Conservation (phyloP, 441 rosid genomes). For the Erysimum cheiri region DNA sequence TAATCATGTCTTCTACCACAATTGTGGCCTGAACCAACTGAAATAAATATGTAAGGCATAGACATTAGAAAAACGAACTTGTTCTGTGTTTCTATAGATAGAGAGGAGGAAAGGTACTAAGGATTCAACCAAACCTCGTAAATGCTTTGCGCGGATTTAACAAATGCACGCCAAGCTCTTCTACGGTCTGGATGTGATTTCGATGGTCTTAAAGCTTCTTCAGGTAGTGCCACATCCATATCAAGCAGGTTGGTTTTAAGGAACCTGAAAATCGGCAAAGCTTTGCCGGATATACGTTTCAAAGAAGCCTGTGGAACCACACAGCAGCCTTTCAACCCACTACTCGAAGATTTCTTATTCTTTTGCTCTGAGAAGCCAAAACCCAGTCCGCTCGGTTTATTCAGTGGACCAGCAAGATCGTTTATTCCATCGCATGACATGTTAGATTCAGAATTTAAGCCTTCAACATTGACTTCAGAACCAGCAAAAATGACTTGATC, state of each 20-base stretch:
- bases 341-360: constrained; percentile 49
- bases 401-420: constrained; percentile 42
- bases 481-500: constrained; percentile 47
- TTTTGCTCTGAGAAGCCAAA: constrained; percentile 52
- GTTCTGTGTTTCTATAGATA: background rate
- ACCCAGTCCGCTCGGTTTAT: constrained; percentile 44
- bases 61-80: constrained; percentile 15
- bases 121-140: constrained; percentile 63
- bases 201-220: constrained; percentile 77
- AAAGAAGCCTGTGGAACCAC: constrained; percentile 81
- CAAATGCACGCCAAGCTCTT: constrained; percentile 86
- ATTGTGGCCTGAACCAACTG: constrained; percentile 95
- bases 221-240: constrained; percentile 91
- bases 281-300: constrained; percentile 72
- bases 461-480: constrained; percentile 45
- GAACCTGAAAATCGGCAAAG: constrained; percentile 55
- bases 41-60: constrained; percentile 24
- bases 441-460: constrained; percentile 46
- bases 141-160: constrained; percentile 83
- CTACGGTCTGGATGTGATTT: constrained; percentile 67
- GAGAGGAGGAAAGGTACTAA: constrained; percentile 13
- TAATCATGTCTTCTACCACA: constrained; percentile 89
- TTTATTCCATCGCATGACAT: constrained; percentile 40
- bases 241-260: constrained; percentile 90
- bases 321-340: constrained; percentile 53